Base-by-base conservation (phyloP, 768 basidiomycete species). In the Tylopilus plumbeoviolaceoides region DNA sequence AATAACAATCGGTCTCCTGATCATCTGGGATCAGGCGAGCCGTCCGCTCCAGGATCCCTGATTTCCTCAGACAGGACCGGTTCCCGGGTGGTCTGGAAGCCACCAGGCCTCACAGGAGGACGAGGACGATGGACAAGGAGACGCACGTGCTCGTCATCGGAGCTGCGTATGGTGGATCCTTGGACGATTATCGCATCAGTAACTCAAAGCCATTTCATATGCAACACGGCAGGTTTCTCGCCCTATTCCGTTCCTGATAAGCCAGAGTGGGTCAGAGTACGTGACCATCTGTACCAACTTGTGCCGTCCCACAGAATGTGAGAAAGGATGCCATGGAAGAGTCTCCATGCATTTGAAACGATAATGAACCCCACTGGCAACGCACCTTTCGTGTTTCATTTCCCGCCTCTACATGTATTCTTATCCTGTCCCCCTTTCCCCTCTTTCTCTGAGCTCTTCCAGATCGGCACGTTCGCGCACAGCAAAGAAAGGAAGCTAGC, bases 21-120 rank as follows among this genome's bases (percentile, higher is more conserved):
- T 59, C 49, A 28, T 38, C 6, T 47, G 48, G 35, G 48, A 62
- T 59, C 57, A 51, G 51, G 44, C 35, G 30, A 10, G 47, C 53
- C 17, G 38, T n/a, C n/a, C 38, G 8, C 38, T 8, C 38, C n/a
- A 38, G 38, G 30, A 11, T 43, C 21, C 39, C 35, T 25, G 15
- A 14, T 27, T 20, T 42, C 30, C 12, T 5, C 46, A 27, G 42
- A 20, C 15, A 39, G 23, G n/a, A 42, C 48, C 44, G 48, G 44
- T 50, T 43, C 25, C 49, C 18, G 43, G 50, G 9, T 11, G 12
- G 46, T 18, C 47, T 35, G 27, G 46, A 25, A 38, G 44, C 39
- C 28, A 10, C 41, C 47, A 38, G n/a, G 44, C 20, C 18, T 14
- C 14, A 23, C 27, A 40, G 40, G 23, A 46, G 15, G 36, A n/a